phyloP scores from a whole-genome alignment of 768 basidiomycete species.

The Pleurotus sapidus region DNA sequence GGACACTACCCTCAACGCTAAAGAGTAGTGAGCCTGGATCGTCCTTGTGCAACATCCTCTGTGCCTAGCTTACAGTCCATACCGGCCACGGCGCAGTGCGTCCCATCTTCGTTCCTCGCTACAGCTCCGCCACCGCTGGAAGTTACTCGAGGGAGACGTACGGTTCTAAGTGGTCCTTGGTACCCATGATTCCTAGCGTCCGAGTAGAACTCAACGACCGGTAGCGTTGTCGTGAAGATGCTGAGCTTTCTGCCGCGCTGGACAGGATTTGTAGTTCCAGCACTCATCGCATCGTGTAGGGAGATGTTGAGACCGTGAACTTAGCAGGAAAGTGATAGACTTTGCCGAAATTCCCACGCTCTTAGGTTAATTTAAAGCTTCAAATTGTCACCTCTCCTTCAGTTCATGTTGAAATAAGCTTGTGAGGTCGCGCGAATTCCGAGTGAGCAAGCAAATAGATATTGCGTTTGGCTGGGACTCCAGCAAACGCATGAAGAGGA shows the following conservation, averaged over 20 bases:
- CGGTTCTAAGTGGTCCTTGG: constrained; percentile 44
- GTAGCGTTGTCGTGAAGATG: constrained; percentile 7
- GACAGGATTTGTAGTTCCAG: background rate
- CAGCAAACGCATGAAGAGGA: no score
- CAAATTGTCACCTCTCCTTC: no score
- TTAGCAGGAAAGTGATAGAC: no score
- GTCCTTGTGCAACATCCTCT: background rate
- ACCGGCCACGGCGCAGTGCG: constrained; percentile 71
- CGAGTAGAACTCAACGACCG: constrained; percentile 31
- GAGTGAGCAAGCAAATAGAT: no score
- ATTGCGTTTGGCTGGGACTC: no score
- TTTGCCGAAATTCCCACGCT: no score
- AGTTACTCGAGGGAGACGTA: constrained; percentile 59
- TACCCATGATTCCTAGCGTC: constrained; percentile 40
- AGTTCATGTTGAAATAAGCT: no score
- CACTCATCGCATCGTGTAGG: background rate
- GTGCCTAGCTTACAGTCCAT: constrained; percentile 57
- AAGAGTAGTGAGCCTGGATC: background rate
- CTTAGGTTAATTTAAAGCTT: no score
- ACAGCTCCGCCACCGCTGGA: constrained; percentile 64
- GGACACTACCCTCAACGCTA: constrained; percentile 60
- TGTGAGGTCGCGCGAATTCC: no score
- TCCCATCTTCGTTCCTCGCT: constrained; percentile 64
- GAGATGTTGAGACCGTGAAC: background rate
- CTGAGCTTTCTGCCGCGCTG: constrained; percentile 8